Conservation (phyloP, 148 eudicot genomes). For the Hydrangea macrophylla region DNA sequence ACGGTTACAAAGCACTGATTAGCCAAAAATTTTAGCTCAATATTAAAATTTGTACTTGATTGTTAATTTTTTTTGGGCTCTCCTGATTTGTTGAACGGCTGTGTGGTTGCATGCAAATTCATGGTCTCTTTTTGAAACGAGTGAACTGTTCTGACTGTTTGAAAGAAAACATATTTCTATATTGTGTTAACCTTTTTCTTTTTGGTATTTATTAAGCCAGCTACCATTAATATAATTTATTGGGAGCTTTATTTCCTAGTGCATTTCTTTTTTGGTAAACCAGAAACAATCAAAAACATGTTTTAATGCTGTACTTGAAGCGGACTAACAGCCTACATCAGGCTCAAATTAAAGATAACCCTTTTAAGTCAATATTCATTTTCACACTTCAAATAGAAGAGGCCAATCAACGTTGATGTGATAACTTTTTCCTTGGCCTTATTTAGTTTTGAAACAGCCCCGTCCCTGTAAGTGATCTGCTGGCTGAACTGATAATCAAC, state of each 20-base stretch:
- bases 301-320: not conserved
- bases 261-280: not conserved
- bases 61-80: not conserved
- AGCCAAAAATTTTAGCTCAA: not conserved
- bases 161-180: not conserved
- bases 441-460: too few relatives aligned
- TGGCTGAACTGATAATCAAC: not conserved
- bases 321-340: not conserved
- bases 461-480: not conserved
- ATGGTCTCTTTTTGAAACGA: not conserved
- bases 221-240: not conserved
- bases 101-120: not conserved
- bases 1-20: too few relatives aligned
- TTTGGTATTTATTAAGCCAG: not conserved
- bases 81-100: not conserved
- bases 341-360: not conserved
- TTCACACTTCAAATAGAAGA: not conserved
- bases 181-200: not conserved
- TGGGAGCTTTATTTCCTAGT: not conserved
- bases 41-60: not conserved
- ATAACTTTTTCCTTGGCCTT: conserved; percentile 7
- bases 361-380: not conserved
- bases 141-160: not conserved
- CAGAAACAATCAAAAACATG: not conserved
- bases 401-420: not conserved